Percentiles rank a stretch among this genome's conserved stretches.
Conservation (phyloP, 768 basidiomycete species). For the Leccinum boreale region DNA sequence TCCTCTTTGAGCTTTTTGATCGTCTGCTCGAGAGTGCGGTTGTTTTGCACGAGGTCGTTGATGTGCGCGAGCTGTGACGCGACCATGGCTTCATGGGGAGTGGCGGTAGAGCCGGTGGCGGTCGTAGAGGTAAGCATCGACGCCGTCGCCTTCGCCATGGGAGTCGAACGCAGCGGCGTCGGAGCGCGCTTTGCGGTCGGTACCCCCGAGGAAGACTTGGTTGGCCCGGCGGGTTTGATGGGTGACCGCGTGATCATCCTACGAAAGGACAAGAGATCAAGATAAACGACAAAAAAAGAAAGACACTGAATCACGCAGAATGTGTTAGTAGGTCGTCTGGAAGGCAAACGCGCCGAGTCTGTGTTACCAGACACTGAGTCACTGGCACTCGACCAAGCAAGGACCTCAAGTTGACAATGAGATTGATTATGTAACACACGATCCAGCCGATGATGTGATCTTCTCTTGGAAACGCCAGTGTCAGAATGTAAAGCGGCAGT, state of each 20-base stretch:
- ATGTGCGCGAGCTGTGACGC: conserved; percentile 66
- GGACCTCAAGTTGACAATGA: neutral
- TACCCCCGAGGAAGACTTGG: conserved; percentile 6
- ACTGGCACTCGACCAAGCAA: neutral
- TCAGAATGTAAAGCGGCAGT: neutral
- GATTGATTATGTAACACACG: neutral
- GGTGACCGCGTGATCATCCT: conserved; percentile 30
- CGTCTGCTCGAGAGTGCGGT: conserved; percentile 59
- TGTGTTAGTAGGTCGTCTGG: neutral
- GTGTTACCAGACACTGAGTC: neutral
- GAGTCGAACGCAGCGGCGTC: conserved; percentile 20
- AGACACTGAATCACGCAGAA: neutral
- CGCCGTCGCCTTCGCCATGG: conserved; percentile 18
- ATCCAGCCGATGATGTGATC: too few species aligned
- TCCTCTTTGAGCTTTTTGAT: conserved; percentile 54
- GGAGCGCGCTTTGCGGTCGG: conserved; percentile 16
- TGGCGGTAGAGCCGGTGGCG: conserved; percentile 28
- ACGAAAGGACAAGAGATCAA: neutral
- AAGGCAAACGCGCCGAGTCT: conserved; percentile 2
- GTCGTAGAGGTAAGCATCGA: conserved; percentile 28
- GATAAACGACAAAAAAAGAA: neutral
- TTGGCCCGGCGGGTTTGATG: conserved; percentile 14
- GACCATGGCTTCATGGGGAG: conserved; percentile 47
- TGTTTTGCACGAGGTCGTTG: conserved; percentile 68
- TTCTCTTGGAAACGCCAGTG: too few species aligned